Evolutionary conservation across 176 grass and related monocot genomes (phyloP).

Genomic region (Tillandsia leiboldiana): DNA sequence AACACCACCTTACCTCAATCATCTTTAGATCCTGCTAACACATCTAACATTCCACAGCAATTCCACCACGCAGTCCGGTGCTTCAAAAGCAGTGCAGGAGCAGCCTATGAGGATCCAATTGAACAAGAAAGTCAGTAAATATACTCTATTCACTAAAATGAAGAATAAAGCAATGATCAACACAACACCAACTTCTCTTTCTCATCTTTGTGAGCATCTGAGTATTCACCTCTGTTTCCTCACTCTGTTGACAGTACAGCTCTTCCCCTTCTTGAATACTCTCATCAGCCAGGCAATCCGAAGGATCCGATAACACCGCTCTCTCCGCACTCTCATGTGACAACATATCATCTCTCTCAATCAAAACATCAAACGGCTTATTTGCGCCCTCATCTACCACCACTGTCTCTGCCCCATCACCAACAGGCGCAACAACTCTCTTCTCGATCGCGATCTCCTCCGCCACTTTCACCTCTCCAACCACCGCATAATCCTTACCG

Average conservation of each 20-base stretch:
- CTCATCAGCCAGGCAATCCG: not conserved
- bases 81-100: not conserved
- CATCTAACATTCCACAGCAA: constrained; percentile 10
- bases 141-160: not conserved
- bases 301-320: not conserved
- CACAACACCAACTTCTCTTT: not conserved
- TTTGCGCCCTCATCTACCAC: too few relatives aligned
- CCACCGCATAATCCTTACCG: not conserved
- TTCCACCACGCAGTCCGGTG: constrained; percentile 1
- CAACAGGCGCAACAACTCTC: not conserved
- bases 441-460: not conserved
- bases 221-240: not conserved
- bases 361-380: too few relatives aligned
- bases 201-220: not conserved
- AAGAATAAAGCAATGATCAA: not conserved
- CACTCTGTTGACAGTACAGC: not conserved
- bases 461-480: not conserved
- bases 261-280: not conserved
- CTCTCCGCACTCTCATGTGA: not conserved
- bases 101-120: not conserved
- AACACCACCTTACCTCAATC: too few relatives aligned
- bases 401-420: not conserved
- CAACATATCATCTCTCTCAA: too few relatives aligned
- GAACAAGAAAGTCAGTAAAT: not conserved
- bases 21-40: not conserved